phyloP scores from a whole-genome alignment of 768 basidiomycete species.

The button mushroom (Agaricus bisporus) region DNA sequence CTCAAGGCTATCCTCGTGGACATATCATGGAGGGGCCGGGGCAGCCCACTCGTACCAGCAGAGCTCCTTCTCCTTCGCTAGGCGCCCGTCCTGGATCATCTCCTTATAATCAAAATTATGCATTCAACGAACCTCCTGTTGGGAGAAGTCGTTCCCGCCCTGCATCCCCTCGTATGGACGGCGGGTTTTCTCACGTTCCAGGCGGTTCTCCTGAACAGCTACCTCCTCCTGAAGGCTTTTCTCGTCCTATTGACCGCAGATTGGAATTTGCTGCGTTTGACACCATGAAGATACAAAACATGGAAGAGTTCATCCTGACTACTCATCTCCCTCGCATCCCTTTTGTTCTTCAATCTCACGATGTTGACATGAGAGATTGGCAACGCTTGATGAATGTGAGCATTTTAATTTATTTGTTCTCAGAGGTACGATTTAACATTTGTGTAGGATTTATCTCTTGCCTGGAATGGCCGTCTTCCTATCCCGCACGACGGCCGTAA shows the following conservation, averaged over 20 bases:
- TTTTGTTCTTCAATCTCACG: conserved; percentile 62
- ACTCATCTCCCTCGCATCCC: conserved; percentile 64
- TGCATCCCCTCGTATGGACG: conserved; percentile 15
- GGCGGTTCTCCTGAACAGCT: conserved; percentile 30
- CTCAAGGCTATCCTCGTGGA: conserved; percentile 47
- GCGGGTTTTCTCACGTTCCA: conserved; percentile 29
- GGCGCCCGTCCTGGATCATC: conserved; percentile 26
- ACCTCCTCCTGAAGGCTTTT: conserved; percentile 66
- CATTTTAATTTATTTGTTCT: conserved; percentile 7
- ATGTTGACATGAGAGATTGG: conserved; percentile 78
- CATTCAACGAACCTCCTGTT: conserved; percentile 14
- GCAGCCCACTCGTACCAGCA: conserved; percentile 34
- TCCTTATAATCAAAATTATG: conserved; percentile 9
- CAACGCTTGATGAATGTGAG: conserved; percentile 68
- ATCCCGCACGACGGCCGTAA: conserved; percentile 35
- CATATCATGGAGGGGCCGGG: conserved; percentile 58
- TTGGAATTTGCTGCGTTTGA: conserved; percentile 67
- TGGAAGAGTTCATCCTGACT: conserved; percentile 68
- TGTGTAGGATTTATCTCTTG: conserved; percentile 60
- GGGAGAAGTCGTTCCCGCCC: conserved; percentile 15
- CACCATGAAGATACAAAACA: conserved; percentile 64
- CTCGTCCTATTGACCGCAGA: conserved; percentile 62
- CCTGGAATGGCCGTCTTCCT: conserved; percentile 75
- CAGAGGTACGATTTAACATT: neutral
- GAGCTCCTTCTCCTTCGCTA: conserved; percentile 46